phyloP scores from a whole-genome alignment of 495 filamentous ascomycete species.

The Hypoxylon crocopeplum region DNA sequence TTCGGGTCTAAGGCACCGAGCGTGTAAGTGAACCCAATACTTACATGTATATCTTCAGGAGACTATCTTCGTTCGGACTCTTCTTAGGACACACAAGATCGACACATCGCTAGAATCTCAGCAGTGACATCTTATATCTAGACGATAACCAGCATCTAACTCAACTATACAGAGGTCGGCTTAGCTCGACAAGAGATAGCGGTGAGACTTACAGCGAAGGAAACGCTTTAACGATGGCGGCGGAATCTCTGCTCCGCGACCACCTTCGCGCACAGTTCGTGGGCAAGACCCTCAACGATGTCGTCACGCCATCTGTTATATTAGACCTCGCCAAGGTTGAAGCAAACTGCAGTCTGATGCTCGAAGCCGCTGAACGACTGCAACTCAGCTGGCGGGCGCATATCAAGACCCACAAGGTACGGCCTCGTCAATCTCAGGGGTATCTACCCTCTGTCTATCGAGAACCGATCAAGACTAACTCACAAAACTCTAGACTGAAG shows the following conservation, averaged over 20 bases:
- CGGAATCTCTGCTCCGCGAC: slow-evolving; percentile 42
- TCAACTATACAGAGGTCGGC: too few species aligned
- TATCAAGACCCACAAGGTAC: slow-evolving; percentile 87
- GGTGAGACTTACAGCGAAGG: too few species aligned
- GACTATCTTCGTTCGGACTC: too few species aligned
- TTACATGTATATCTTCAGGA: too few species aligned
- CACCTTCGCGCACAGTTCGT: slow-evolving; percentile 58
- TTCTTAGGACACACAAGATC: too few species aligned
- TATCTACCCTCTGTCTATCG: not conserved
- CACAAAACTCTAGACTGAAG: slow-evolving; percentile 62
- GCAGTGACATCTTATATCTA: too few species aligned
- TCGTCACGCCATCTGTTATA: slow-evolving; percentile 72
- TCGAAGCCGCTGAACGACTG: slow-evolving; percentile 64
- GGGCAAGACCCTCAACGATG: slow-evolving; percentile 64
- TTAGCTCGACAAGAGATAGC: too few species aligned
- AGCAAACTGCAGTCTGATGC: slow-evolving; percentile 77
- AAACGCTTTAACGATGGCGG: slow-evolving; percentile 24
- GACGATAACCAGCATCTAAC: too few species aligned
- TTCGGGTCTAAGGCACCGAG: slow-evolving; percentile 11
- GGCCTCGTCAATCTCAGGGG: not conserved
- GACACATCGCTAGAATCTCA: too few species aligned
- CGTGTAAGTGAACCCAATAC: slow-evolving; percentile 7
- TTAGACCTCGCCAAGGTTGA: slow-evolving; percentile 72
- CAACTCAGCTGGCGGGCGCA: slow-evolving; percentile 77
- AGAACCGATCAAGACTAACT: not conserved